Evolutionary conservation across 345 rosid species (phyloP), one percentile per base, ranked within the genome.

Genomic region (Eucalyptus dawsonii): DNA sequence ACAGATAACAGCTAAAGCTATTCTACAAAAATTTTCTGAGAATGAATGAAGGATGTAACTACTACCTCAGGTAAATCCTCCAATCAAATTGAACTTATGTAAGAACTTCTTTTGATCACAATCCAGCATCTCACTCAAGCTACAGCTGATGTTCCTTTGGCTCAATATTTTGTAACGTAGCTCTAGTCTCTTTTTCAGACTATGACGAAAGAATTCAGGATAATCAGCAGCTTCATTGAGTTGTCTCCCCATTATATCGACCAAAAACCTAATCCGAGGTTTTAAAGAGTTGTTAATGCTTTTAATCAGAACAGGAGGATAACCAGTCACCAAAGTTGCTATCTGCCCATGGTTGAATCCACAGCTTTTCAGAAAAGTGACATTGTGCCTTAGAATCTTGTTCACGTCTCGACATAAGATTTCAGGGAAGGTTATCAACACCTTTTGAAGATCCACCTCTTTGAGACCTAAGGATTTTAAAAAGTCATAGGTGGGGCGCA

Each of bases 111-210:
- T 90, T 21, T 90, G 89, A 72, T 88, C 88, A 69, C 91, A 90
- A 60, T 88, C 89, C 34, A 90, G 49, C 91, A 90, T 90, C 88
- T 90, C 91, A 4, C 88, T 53, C 89, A 90, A 80, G 53, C 89
- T 90, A 86, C 88, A 88, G 25, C 42, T 62, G 67, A 88, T 54
- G 72, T 76, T 86, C 53, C 60, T 86, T 72, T 22, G 60, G 29
- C 53, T 49, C 90, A 90, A 90, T 72, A 90, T 60, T 49, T 76
- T 88, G 90, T 90, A 76, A 27, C 91, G 91, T 31, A 44, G 85
- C 91, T 88, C 88, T 47, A 90, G 22, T 90, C 89, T 90, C 88
- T 88, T 90, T 80, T 90, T 90, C 42, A 90, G 88, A 24, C 91
- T 60, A 76, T 90, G 88, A 34, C 31, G 88, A 42, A 90, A 90